Conservation (phyloP, 2,329 filamentous ascomycete genomes). For the Aspergillus clavatus region DNA sequence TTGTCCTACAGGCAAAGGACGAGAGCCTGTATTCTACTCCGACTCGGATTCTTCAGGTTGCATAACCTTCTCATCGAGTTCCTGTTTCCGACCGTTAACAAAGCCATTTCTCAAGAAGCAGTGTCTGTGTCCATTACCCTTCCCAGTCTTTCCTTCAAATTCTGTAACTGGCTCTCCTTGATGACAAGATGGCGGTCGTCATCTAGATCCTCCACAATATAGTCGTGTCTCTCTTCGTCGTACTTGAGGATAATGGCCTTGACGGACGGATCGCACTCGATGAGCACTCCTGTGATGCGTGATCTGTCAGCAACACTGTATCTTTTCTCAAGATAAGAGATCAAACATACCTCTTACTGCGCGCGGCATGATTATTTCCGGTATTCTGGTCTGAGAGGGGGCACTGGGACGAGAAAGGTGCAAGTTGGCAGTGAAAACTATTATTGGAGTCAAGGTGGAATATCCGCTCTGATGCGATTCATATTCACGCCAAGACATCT, state of each 20-base stretch:
- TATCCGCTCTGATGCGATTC: not conserved
- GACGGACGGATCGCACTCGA: conserved; percentile 47
- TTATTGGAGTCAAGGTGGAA: not conserved
- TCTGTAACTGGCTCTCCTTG: conserved; percentile 43
- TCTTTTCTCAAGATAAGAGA: too few relatives aligned
- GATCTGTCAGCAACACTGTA: conserved; percentile 2
- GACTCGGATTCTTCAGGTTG: conserved; percentile 45
- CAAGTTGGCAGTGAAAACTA: too few relatives aligned
- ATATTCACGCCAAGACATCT: not conserved
- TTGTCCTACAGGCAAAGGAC: too few relatives aligned
- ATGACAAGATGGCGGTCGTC: conserved; percentile 44
- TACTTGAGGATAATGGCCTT: conserved; percentile 48
- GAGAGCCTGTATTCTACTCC: conserved; percentile 28
- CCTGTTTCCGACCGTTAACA: conserved; percentile 26
- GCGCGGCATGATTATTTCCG: conserved; percentile 36
- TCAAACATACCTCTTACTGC: conserved; percentile 35
- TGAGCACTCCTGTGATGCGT: conserved; percentile 36
- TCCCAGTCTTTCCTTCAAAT: conserved; percentile 40
- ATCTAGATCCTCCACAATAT: conserved; percentile 46
- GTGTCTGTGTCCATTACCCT: conserved; percentile 26
- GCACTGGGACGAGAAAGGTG: too few relatives aligned
- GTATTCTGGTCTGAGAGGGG: too few relatives aligned
- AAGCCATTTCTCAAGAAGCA: not conserved
- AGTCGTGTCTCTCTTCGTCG: conserved; percentile 44
- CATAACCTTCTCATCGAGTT: conserved; percentile 46